Base-by-base conservation (phyloP, 2,329 filamentous ascomycete species). In the Hymenoscyphus fraxineus region DNA sequence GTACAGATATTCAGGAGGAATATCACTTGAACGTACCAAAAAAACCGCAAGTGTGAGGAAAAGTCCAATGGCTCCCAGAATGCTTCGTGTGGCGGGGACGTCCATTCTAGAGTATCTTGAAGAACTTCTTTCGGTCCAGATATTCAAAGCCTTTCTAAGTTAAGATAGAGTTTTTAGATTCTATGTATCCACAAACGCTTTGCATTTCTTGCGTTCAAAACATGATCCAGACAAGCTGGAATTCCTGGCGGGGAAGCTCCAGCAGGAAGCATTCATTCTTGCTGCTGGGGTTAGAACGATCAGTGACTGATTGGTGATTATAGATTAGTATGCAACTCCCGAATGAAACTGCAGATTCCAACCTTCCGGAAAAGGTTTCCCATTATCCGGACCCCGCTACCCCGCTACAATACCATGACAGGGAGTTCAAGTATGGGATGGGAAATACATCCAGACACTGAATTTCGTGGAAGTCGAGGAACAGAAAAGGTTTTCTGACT, bases 401-500 rank as follows among this genome's bases (percentile, higher is more conserved):
- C 44, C 60, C 47, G 15, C 32, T 31, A 56, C 40, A 27, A 16
- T 61, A 35, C 39, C 60, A 58, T 32, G 60, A 57, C 47, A 61
- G 16, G 31, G 27, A 16, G 10, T 22, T 10, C 4, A 32, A 56
- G n/a, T 39, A 13, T 19, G 32, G n/a, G 27, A 40, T 27, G 38
- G 15, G 31, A 40, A 62, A 12, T 2, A 22, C 7, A 51, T 27
- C n/a, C n/a, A 27, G 44, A 12, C 12, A n/a, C 44, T 51, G 12
- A 35, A 19, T 16, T 19, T 27, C 6, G 15, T 55, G 61, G 27
- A 58, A 54, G 10, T 58, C 19, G 4, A 60, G 61, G 61, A 66
- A 61, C 40, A 58, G 61, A 61, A 61, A 61, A 66, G 44, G 39
- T 64, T n/a, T 63, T 61, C 58, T 60, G 58, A 64, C 61, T 60